Evolutionary conservation across 2,329 filamentous ascomycete genomes (phyloP).

Genomic region (Trichoderma breve): DNA sequence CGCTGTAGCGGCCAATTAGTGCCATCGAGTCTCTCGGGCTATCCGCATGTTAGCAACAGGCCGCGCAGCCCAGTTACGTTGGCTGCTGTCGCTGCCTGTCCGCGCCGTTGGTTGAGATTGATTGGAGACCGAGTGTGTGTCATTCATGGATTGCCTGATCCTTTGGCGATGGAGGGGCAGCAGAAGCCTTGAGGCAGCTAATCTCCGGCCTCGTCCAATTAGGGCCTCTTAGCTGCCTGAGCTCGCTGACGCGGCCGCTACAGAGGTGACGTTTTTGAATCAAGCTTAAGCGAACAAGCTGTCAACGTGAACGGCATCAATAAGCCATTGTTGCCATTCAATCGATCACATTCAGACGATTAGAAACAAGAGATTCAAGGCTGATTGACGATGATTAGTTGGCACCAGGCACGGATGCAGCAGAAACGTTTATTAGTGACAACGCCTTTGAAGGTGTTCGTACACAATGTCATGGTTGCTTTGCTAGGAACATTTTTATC

Average conservation of each 20-base stretch:
- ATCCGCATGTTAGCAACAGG: neutral
- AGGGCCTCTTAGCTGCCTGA: neutral
- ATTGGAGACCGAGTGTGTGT: neutral
- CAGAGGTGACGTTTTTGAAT: neutral
- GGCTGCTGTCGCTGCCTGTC: constrained; percentile 1
- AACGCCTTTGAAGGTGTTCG: neutral
- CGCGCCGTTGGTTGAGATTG: neutral
- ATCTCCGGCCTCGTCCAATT: neutral
- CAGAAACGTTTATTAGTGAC: neutral
- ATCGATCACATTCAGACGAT: neutral
- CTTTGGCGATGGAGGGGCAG: neutral
- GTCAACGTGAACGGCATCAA: neutral
- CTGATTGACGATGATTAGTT: neutral
- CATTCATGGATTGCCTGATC: neutral
- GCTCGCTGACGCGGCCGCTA: constrained; percentile 8
- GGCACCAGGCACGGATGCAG: neutral
- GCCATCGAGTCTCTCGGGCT: neutral
- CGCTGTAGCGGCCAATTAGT: neutral
- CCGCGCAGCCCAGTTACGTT: constrained; percentile 14
- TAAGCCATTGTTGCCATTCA: neutral
- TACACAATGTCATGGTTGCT: neutral
- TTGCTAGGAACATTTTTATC: neutral
- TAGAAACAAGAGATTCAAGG: neutral
- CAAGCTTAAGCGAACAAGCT: neutral
- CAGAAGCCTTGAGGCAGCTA: neutral